A percentile compares a stretch with the other conserved stretches of the same genome.
Evolutionary conservation across 225 moss, liverwort and hornwort genomes (phyloP).

Genomic region (Sphagnum contortum): DNA sequence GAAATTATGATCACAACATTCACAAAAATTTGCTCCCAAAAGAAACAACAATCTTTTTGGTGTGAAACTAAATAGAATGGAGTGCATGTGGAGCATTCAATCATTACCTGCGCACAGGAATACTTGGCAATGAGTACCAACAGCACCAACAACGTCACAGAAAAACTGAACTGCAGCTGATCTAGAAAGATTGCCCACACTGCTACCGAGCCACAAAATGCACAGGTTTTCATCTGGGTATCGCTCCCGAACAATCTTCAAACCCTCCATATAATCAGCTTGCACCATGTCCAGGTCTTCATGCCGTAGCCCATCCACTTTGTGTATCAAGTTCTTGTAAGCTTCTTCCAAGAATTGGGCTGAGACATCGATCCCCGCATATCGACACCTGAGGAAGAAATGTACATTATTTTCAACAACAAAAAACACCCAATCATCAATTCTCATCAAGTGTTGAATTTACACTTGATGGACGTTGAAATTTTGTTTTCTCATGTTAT

Average conservation of each 20-base stretch:
- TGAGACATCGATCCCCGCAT: conserved; percentile 77
- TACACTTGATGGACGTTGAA: not conserved
- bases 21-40: not conserved
- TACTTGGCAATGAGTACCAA: conserved; percentile 47
- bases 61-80: not conserved
- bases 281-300: conserved; percentile 48
- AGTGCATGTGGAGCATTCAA: not conserved
- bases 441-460: not conserved
- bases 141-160: conserved; percentile 31
- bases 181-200: conserved; percentile 52
- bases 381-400: conserved; percentile 41
- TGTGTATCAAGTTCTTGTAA: conserved; percentile 43
- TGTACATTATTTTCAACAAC: not conserved
- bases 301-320: conserved; percentile 37
- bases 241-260: conserved; percentile 45
- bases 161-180: conserved; percentile 49
- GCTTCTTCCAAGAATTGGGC: conserved; percentile 66
- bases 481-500: no score
- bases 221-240: conserved; percentile 59
- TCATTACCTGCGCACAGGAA: conserved; percentile 67
- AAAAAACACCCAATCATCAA: not conserved
- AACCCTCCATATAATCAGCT: conserved; percentile 66
- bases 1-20: not conserved
- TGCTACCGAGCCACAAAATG: conserved; percentile 79
- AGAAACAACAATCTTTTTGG: not conserved